These are phyloP conservation scores for Eurotiales sp. DNA, from an alignment of 2,329 filamentous ascomycete genomes.

Conservation along the genomic window DNA sequence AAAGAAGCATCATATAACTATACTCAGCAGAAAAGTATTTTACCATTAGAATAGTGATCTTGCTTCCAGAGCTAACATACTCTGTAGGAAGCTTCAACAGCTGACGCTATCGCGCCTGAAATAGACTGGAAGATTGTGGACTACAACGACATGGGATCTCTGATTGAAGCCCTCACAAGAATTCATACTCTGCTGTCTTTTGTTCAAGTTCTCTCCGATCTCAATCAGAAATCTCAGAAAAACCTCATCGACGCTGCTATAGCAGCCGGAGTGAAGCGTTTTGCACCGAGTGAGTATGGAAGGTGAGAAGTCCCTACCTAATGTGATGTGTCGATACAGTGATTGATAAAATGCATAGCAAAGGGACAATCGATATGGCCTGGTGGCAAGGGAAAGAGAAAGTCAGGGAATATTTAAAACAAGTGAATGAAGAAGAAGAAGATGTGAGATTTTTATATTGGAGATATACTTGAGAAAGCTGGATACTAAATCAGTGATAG, in stretches of 20 bases:
- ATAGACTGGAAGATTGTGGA: neutral
- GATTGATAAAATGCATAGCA: neutral
- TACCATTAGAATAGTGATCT: too few species aligned
- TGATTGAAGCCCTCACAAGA: constrained; percentile 2
- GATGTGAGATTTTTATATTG: neutral
- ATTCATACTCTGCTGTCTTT: constrained; percentile 11
- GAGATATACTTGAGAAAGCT: too few species aligned
- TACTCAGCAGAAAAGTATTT: neutral
- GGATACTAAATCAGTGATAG: neutral
- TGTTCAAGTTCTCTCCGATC: constrained; percentile 1
- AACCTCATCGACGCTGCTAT: constrained; percentile 9
- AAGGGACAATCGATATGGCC: neutral
- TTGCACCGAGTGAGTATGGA: constrained; percentile 10
- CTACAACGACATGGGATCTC: constrained; percentile 1
- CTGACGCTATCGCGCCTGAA: neutral
- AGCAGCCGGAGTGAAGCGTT: constrained; percentile 7
- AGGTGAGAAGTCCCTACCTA: neutral
- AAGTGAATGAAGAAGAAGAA: constrained; percentile 1
- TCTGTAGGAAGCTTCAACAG: neutral
- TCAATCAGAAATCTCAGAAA: constrained; percentile 7
- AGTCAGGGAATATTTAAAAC: constrained; percentile 2
- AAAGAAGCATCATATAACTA: constrained; percentile 3
- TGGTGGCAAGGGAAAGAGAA: neutral
- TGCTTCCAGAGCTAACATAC: neutral
- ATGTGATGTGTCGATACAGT: neutral